Evolutionary conservation across 164 flowering plant species (phyloP).

Genomic region (Warburgia ugandensis): DNA sequence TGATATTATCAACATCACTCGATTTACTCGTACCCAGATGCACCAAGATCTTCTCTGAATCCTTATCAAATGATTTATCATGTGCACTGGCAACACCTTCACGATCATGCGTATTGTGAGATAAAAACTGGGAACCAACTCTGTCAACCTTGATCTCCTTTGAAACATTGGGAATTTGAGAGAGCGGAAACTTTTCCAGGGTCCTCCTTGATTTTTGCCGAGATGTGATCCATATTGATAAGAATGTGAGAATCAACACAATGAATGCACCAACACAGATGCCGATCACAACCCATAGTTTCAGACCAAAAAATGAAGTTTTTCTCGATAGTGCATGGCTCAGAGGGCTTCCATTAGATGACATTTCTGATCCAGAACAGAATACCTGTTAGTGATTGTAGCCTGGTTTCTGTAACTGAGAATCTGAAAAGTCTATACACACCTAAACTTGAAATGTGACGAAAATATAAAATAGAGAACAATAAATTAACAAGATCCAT

Average conservation of each 20-base stretch:
- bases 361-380: conserved; percentile 20
- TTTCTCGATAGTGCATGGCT: conserved; percentile 41
- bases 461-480: too few species aligned
- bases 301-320: conserved; percentile 44
- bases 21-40: conserved; percentile 66
- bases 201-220: conserved; percentile 52
- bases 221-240: conserved; percentile 52
- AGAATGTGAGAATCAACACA: conserved; percentile 46
- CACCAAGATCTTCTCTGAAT: conserved; percentile 52
- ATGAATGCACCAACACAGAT: conserved; percentile 58
- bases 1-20: conserved; percentile 58
- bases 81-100: conserved; percentile 36
- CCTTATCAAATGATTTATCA: conserved; percentile 41
- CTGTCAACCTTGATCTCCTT: conserved; percentile 77
- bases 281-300: conserved; percentile 74
- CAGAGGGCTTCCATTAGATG: too few species aligned
- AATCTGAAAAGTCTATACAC: too few species aligned
- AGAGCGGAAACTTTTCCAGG: conserved; percentile 31
- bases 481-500: too few species aligned
- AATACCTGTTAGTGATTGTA: too few species aligned
- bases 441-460: too few species aligned
- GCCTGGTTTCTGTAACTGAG: too few species aligned
- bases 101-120: conserved; percentile 31
- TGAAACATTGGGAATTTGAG: conserved; percentile 63
- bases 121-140: conserved; percentile 23